These are phyloP conservation scores for Acrocalymma vagum DNA, from an alignment of 2,329 filamentous ascomycete species.

Conservation along the genomic window DNA sequence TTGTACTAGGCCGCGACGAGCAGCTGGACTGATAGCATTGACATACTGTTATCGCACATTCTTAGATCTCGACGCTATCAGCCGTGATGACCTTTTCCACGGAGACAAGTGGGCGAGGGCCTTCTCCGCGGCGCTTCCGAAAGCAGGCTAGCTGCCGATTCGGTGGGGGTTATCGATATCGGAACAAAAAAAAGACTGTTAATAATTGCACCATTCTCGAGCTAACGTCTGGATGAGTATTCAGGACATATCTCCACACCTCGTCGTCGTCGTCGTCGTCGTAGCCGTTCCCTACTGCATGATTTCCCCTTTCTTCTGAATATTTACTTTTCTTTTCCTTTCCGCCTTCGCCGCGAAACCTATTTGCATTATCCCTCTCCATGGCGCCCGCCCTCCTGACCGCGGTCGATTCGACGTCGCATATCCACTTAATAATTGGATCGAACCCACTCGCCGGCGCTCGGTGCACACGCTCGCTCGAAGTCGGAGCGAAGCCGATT, in stretches of 20 bases:
- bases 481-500: conserved; percentile 82
- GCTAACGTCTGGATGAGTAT: conserved; percentile 16
- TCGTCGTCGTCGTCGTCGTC: too few species aligned
- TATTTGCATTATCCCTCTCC: conserved; percentile 9
- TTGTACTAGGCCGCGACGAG: conserved; percentile 76
- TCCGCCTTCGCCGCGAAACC: too few species aligned
- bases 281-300: too few species aligned
- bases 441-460: conserved; percentile 87
- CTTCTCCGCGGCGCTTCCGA: conserved; percentile 29
- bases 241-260: conserved; percentile 12
- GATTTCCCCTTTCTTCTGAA: conserved; percentile 3
- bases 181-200: conserved; percentile 33
- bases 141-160: conserved; percentile 29
- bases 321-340: background rate
- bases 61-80: conserved; percentile 13
- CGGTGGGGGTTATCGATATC: conserved; percentile 40
- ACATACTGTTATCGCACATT: conserved; percentile 18
- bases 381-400: conserved; percentile 71
- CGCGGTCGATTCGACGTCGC: conserved; percentile 72
- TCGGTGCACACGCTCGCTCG: conserved; percentile 79
- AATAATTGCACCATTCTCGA: conserved; percentile 20
- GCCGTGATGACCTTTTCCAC: conserved; percentile 3
- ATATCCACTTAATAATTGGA: conserved; percentile 86
- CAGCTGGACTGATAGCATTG: conserved; percentile 28
- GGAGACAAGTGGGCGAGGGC: conserved; percentile 14